Evolutionary conservation across 2,329 filamentous ascomycete genomes (phyloP), one percentile per base, ranked within the genome.

Genomic region (Harringtonia lauricola): DNA sequence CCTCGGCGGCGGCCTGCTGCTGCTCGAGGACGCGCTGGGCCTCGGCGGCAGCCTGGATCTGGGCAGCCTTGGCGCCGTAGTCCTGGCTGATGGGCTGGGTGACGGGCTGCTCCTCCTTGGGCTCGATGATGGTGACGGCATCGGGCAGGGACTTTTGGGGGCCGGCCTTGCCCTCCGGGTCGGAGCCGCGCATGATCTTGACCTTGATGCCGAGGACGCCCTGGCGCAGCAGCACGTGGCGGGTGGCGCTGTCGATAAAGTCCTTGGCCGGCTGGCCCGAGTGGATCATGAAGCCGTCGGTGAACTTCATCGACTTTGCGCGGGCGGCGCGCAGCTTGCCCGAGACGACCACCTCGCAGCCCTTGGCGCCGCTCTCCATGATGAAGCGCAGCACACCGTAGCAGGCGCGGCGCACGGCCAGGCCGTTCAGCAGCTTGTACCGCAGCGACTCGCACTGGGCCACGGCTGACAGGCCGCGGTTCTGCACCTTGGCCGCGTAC

Each of bases 281-380:
- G 86, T 98, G 92, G 75, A 98, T 98, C 92, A 98, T 98, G 87
- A 98, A 98, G 68, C 92, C 92, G 72, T 98, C 89, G 71, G 92
- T 98, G 84, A 98, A 98, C 84, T 98, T 98, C 92, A 98, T 98
- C 76, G 80, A 87, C 87, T 98, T 98, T 72, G 92, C 92, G 79
- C 92, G 88, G 64, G 92, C 92, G 69, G 92, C 92, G 66, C 92
- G 84, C 61, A 98, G 86, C 83, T 98, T 98, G 71, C 92, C 92
- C 59, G 88, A 95, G 58, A 98, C 92, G 66, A 98, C 92, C 57
- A 98, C 92, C 78, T 98, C 92, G 70, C 92, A 98, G 72, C 92
- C 92, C 86, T 98, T 98, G 71, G 92, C 92, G 65, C 92, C 92
- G 59, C 79, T 86, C 86, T 98, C 92, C 92, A 98, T 98, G 76